A percentile compares a stretch with the other conserved stretches of the same genome.
Conservation (phyloP, 768 basidiomycete genomes). For the Dictyophora rubrovolvata region DNA sequence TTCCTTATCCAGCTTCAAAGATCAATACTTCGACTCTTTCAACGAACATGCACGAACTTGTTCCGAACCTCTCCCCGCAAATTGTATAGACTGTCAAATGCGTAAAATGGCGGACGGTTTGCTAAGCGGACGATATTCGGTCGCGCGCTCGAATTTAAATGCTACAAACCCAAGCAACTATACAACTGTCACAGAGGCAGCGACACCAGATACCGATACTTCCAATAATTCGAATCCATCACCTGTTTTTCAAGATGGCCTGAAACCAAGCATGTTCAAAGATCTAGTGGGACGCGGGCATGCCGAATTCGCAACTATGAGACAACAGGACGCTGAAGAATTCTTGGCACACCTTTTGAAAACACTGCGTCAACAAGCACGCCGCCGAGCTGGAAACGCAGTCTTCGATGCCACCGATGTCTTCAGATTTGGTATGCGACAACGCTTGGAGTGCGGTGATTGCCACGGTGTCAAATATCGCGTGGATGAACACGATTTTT, state of each 20-base stretch:
- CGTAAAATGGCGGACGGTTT: constrained; percentile 87
- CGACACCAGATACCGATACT: not conserved
- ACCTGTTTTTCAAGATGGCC: constrained; percentile 71
- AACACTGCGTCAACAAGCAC: constrained; percentile 55
- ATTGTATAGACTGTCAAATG: constrained; percentile 94
- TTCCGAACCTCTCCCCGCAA: constrained; percentile 56
- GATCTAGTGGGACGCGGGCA: constrained; percentile 86
- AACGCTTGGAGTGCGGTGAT: constrained; percentile 69
- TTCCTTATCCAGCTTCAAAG: constrained; percentile 65
- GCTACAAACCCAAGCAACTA: constrained; percentile 13
- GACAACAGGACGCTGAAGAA: constrained; percentile 94
- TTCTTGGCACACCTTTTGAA: constrained; percentile 79
- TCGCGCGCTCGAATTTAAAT: constrained; percentile 30
- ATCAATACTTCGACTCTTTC: constrained; percentile 50
- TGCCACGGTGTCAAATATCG: constrained; percentile 80
- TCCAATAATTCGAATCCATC: constrained; percentile 27
- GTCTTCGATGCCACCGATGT: constrained; percentile 57
- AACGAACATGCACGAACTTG: constrained; percentile 52
- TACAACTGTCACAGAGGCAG: constrained; percentile 17
- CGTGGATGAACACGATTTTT: constrained; percentile 60
- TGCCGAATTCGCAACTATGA: constrained; percentile 91
- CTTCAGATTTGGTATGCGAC: constrained; percentile 79
- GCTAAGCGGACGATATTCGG: constrained; percentile 83
- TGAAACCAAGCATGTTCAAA: constrained; percentile 80
- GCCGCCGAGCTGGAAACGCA: constrained; percentile 31